Evolutionary conservation across 2,329 filamentous ascomycete species (phyloP), one percentile per base, ranked within the genome.

Genomic region (Chrysosporium keratinophilum): DNA sequence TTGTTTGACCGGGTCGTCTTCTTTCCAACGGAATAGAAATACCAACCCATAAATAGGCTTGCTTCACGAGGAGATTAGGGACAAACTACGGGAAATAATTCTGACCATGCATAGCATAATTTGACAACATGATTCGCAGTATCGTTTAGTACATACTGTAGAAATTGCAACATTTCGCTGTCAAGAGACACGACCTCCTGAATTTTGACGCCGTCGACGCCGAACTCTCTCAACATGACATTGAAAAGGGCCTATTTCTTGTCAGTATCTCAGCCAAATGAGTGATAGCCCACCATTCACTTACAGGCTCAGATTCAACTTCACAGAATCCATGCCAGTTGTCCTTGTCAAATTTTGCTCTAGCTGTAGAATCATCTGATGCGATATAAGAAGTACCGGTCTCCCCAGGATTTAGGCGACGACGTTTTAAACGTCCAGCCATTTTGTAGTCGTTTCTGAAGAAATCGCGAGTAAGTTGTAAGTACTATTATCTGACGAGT

Each of bases 241-340:
- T 89, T 93, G 74, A 97, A 96, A 62, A 90, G 83, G 28, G 81
- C 83, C 87, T 89, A 56, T 19, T 46, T 37, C 31, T 15, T n/a
- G 33, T 65, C 44, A 63, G 58, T 52, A 44, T 51, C 4, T 35
- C 34, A 34, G 7, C 47, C 20, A 40, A 41, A 28, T 11, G 45
- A 17, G 51, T 37, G 11, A 19, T 2, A 37, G 12, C 15, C 12
- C 5, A 34, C 28, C 2, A 40, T 12, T 9, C 46, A 65, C 79
- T 70, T 69, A 88, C 88, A 6, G 90, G 90, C 58, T 96, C 89
- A 5, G 88, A 95, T 69, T 95, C 89, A 48, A 97, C 78, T 64
- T 96, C 89, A 59, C 71, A 74, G 54, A 74, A 74, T 14, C 74
- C 74, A 60, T 69, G 69, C 74, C 72, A 75, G 6, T 58, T 67